A percentile compares a stretch with the other conserved stretches of the same genome.
Conservation (phyloP, 495 filamentous ascomycete genomes). For the Achaetomiella virescens region DNA sequence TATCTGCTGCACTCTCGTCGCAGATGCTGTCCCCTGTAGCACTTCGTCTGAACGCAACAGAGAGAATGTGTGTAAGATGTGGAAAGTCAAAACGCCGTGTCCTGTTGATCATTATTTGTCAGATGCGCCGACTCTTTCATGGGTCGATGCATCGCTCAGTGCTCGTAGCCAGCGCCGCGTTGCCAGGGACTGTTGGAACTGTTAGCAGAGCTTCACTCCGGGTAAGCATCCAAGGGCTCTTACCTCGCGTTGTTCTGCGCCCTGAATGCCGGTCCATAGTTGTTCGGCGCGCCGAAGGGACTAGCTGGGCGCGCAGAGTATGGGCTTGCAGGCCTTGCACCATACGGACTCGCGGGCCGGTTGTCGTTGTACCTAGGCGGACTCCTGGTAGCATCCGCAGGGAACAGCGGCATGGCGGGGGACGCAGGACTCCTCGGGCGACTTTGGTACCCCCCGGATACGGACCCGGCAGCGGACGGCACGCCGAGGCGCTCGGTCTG, state of each 20-base stretch:
- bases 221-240: background rate
- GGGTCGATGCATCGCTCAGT: background rate
- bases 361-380: constrained; percentile 16
- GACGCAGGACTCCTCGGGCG: constrained; percentile 56
- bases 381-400: constrained; percentile 27
- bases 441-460: constrained; percentile 7
- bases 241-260: constrained; percentile 42
- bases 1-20: background rate
- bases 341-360: constrained; percentile 17
- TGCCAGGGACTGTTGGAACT: constrained; percentile 6
- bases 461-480: constrained; percentile 9
- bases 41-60: background rate
- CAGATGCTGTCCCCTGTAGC: background rate
- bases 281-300: constrained; percentile 7
- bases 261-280: constrained; percentile 29
- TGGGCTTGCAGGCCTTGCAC: constrained; percentile 6
- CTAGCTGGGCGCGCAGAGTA: constrained; percentile 13
- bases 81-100: constrained; percentile 9
- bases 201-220: background rate
- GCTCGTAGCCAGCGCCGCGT: constrained; percentile 13
- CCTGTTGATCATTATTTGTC: constrained; percentile 2
- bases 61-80: too few species aligned
- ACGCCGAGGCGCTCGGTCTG: constrained; percentile 25
- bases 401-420: constrained; percentile 57
- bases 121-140: background rate